phyloP scores from a whole-genome alignment of 768 basidiomycete species.

The Suillus occidentalis region DNA sequence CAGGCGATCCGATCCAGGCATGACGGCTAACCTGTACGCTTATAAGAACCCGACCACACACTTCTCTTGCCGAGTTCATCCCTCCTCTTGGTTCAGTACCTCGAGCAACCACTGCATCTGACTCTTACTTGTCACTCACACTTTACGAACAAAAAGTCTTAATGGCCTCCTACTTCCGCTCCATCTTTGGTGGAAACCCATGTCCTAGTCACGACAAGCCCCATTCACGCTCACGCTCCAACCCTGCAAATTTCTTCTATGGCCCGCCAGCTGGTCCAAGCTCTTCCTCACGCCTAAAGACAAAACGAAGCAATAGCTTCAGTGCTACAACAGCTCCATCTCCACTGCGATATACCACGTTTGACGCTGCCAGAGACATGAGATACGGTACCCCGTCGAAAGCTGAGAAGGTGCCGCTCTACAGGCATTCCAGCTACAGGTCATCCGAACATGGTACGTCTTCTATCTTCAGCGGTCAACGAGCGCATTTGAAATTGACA shows the following conservation, averaged over 20 bases:
- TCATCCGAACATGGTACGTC: slow-evolving; percentile 47
- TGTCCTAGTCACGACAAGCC: slow-evolving; percentile 35
- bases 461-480: neutral
- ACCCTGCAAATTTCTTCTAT: slow-evolving; percentile 43
- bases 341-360: slow-evolving; percentile 41
- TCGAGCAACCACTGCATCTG: slow-evolving; percentile 16
- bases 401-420: slow-evolving; percentile 36
- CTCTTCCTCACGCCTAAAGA: slow-evolving; percentile 33
- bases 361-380: slow-evolving; percentile 35
- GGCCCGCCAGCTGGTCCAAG: slow-evolving; percentile 13
- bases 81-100: slow-evolving; percentile 14
- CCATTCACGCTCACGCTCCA: slow-evolving; percentile 44
- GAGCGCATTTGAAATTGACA: slow-evolving; percentile 11
- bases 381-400: slow-evolving; percentile 31
- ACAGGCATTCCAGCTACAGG: slow-evolving; percentile 45
- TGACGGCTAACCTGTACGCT: slow-evolving; percentile 18
- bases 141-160: slow-evolving; percentile 22
- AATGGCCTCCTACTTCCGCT: slow-evolving; percentile 55
- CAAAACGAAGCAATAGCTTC: slow-evolving; percentile 42
- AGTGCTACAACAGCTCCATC: slow-evolving; percentile 38
- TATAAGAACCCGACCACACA: slow-evolving; percentile 20
- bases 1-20: slow-evolving; percentile 17
- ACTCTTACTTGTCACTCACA: neutral
- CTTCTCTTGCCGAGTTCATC: slow-evolving; percentile 10
- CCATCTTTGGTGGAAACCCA: slow-evolving; percentile 39